Evolutionary conservation across 2,329 filamentous ascomycete species (phyloP), one percentile per base, ranked within the genome.

Genomic region (Cladosporium sp.): DNA sequence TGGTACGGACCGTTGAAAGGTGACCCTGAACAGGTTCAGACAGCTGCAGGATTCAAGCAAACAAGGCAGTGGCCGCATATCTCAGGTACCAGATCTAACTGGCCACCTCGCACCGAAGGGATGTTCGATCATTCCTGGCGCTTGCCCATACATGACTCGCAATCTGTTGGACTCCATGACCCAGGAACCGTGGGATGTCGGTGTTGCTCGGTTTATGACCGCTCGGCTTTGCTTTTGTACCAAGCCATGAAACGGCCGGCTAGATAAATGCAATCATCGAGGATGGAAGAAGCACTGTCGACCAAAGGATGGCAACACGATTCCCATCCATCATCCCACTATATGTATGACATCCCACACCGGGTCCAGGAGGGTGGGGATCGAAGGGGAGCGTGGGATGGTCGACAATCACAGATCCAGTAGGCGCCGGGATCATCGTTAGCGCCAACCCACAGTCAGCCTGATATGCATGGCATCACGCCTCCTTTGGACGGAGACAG

Each of bases 381-480:
- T 54, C 48, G 39, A 51, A 21, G 51, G 18, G 39, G 16, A 32
- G 18, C 26, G 58, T 25, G 58, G 39, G 58, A 60, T 32, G 36
- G 14, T 48, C 58, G 46, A 48, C 25, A 49, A 34, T 58, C 57
- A 58, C 34, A 60, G 54, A 58, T 48, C 18, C 51, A 54, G 26
- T 54, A 54, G 36, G 59, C 59, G 59, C 59, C 59, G 43, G 6
- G 59, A 62, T 62, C 48, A 53, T 32, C 59, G 11, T 21, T 60
- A 60, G 58, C 58, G 58, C 39, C 58, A 60, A 53, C 16, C 51
- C 59, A 46, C 39, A 8, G 46, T 48, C 59, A 62, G 30, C 46
- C 43, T 16, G 30, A 32, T 32, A 53, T 62, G 59, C 59, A 62
- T 62, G 58, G 23, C 58, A 61, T 61, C 58, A 49, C 58, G 43